Conservation (phyloP, 805 yeast genomes). For the Metschnikowia colocasiae region DNA sequence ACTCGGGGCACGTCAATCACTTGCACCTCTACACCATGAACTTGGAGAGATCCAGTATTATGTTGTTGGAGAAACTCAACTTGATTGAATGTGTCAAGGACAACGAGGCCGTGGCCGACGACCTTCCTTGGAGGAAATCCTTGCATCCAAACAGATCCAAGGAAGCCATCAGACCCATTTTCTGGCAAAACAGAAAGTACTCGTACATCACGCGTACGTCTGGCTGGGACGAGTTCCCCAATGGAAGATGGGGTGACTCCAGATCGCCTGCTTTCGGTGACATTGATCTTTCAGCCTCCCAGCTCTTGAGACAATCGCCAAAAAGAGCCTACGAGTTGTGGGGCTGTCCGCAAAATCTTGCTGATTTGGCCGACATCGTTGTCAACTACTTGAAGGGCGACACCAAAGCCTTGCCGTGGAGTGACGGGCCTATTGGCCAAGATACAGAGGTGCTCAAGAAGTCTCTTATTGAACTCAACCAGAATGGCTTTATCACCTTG, state of each 20-base stretch:
- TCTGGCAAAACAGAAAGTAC: constrained; percentile 92
- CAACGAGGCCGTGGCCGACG: constrained; percentile 38
- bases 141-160: constrained; percentile 73
- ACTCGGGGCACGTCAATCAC: constrained; percentile 74
- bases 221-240: constrained; percentile 97
- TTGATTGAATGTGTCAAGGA: constrained; percentile 46
- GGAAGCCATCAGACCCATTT: constrained; percentile 88
- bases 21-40: constrained; percentile 98
- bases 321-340: constrained; percentile 79
- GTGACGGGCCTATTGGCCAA: constrained; percentile 79
- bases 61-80: constrained; percentile 76
- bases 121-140: constrained; percentile 88
- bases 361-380: constrained; percentile 62
- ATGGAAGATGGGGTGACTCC: constrained; percentile 98
- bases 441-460: constrained; percentile 65
- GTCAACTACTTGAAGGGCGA: constrained; percentile 68
- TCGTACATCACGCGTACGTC: constrained; percentile 86
- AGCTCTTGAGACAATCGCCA: constrained; percentile 77
- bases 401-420: constrained; percentile 83
- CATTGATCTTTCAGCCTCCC: constrained; percentile 74
- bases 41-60: constrained; percentile 83
- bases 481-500: constrained; percentile 69
- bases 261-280: constrained; percentile 97
- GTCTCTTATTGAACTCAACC: constrained; percentile 61
- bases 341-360: constrained; percentile 68